A percentile compares a stretch with the other conserved stretches of the same genome.
phyloP scores from a whole-genome alignment of 208 protist genomes.

The Trypanosoma congolense region DNA sequence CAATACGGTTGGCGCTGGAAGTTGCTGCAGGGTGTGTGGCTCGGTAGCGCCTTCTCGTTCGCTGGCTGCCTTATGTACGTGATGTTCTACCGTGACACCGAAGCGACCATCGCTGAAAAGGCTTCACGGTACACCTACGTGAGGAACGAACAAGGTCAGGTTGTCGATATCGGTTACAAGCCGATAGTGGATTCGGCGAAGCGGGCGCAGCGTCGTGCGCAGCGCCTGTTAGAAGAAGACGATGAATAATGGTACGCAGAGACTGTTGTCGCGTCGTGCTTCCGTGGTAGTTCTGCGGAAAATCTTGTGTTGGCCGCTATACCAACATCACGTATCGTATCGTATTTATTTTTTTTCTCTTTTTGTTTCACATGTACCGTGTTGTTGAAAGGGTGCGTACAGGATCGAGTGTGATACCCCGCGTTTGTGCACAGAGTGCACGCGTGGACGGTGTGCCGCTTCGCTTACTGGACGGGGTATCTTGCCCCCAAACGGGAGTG shows the following conservation, averaged over 20 bases:
- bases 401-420: too few relatives aligned
- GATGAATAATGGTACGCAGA: conserved; percentile 25
- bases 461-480: too few relatives aligned
- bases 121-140: conserved; percentile 83
- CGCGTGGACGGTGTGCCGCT: too few relatives aligned
- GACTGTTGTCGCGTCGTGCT: neutral
- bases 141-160: conserved; percentile 69
- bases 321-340: too few relatives aligned
- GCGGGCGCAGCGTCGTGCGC: conserved; percentile 47
- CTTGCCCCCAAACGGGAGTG: too few relatives aligned
- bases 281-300: too few relatives aligned
- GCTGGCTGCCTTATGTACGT: conserved; percentile 55
- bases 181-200: conserved; percentile 66
- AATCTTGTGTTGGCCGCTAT: too few relatives aligned
- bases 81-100: conserved; percentile 77
- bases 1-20: conserved; percentile 87
- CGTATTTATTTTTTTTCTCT: too few relatives aligned
- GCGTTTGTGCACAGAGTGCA: too few relatives aligned
- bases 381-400: too few relatives aligned
- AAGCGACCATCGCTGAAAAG: conserved; percentile 58
- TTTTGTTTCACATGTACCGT: too few relatives aligned
- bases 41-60: conserved; percentile 48
- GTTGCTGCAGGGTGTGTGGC: conserved; percentile 51
- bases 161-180: conserved; percentile 85
- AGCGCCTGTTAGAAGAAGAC: conserved; percentile 58